Conservation (phyloP, 2,329 filamentous ascomycete species). For the Ophiocordyceps camponoti-floridani region DNA sequence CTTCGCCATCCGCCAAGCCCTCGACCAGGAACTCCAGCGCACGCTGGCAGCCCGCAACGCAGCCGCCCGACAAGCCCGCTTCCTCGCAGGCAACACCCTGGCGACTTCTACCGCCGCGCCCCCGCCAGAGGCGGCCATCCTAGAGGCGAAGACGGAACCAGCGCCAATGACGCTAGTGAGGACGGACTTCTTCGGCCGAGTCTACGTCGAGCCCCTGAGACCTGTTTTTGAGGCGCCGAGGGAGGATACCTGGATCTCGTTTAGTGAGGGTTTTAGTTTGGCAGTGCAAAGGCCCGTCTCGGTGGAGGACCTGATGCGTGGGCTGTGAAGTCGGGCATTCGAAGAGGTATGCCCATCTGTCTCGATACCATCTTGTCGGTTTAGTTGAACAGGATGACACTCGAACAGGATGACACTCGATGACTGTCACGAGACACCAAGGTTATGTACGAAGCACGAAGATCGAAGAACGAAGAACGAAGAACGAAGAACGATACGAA, state of each 20-base stretch:
- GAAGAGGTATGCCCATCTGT: no score
- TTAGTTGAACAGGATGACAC: no score
- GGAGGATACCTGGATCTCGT: slow-evolving; percentile 52
- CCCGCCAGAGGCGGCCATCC: slow-evolving; percentile 4
- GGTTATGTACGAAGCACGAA: no score
- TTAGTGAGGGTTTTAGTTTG: slow-evolving; percentile 81
- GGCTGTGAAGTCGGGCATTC: slow-evolving; percentile 23
- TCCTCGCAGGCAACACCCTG: slow-evolving; percentile 27
- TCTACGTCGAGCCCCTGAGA: slow-evolving; percentile 30
- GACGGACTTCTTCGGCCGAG: slow-evolving; percentile 71
- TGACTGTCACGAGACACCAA: no score
- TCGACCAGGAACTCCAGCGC: slow-evolving; percentile 77
- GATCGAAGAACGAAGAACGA: no score
- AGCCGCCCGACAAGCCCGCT: slow-evolving; percentile 46
- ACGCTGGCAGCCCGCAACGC: slow-evolving; percentile 50
- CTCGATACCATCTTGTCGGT: no score
- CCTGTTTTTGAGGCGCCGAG: background rate
- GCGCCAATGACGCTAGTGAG: slow-evolving; percentile 28
- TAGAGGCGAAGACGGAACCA: background rate
- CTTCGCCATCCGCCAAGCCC: slow-evolving; percentile 84
- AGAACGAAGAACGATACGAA: no score
- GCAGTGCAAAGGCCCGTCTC: slow-evolving; percentile 79
- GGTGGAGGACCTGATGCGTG: slow-evolving; percentile 58
- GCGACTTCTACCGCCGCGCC: background rate
- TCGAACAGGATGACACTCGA: no score